Base-by-base conservation (phyloP, 352 stramenopile genomes). In the Albugo laibachii region DNA sequence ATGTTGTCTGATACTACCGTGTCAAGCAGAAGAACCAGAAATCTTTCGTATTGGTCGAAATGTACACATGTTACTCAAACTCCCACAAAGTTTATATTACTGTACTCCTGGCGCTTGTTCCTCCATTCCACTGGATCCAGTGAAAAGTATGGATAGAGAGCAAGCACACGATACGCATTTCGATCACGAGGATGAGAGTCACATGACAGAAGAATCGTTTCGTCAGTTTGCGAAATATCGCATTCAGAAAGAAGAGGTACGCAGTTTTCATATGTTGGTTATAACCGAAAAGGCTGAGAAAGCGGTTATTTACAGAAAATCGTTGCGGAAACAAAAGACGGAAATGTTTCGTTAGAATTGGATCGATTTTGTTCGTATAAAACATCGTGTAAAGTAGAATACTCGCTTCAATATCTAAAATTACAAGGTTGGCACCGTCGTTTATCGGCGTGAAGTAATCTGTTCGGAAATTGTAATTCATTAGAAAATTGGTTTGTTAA, bases 31-130 rank as follows among this genome's bases (percentile, higher is more conserved):
- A 5, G 63, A 83, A 18, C 60, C 69, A 11, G 73, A 85, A 41
- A 84, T 87, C 15, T 74, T 83, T 35, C 74, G 74, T 14, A 67
- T 87, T 8, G 74, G 74, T 37, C 80, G 66, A 41, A 68, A 84
- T 46, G 46, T 87, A 2, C 69, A 83, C 52, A 74, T 47, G 13
- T 47, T 82, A 19, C 49, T 87, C 4, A 84, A 81, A 47, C 47
- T 87, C 0, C 55, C 65, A 14, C 68, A 69, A 13, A 78, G 63
- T 37, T 35, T 87, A 13, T 87, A 84, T 46, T 87, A 77, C 20
- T 60, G 62, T n/a, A 56, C 62, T 1, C 21, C 69, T 2, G 54
- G 71, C 12, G 55, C 56, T 2, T 5, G 21, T 31, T 31, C 24
- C 8, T 3, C 38, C 3, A 43, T 43, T 43, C 38, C 38, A 8